phyloP scores from a whole-genome alignment of 148 eudicot genomes.

The Heliosperma pusillum region DNA sequence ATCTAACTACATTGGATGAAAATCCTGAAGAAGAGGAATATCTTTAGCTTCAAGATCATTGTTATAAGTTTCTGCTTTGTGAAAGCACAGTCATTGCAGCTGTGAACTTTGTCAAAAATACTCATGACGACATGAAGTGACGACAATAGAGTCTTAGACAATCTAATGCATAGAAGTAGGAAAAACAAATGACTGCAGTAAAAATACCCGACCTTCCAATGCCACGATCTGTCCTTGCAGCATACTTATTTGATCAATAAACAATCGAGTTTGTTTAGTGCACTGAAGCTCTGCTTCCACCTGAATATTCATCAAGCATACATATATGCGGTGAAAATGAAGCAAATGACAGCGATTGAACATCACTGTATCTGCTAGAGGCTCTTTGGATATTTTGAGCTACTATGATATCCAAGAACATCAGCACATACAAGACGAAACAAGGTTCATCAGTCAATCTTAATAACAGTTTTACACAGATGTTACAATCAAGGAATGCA shows the following conservation, averaged over 20 bases:
- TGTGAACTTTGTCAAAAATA: background rate
- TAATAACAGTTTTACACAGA: background rate
- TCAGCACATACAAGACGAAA: background rate
- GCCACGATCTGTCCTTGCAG: constrained; percentile 67
- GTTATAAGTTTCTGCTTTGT: background rate
- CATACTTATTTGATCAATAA: constrained; percentile 87
- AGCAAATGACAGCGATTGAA: constrained; percentile 1
- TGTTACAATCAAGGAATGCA: background rate
- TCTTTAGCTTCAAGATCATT: background rate
- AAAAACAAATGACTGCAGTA: constrained; percentile 18
- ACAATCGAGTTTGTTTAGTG: constrained; percentile 46
- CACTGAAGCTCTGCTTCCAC: constrained; percentile 61
- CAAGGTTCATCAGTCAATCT: background rate
- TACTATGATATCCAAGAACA: background rate
- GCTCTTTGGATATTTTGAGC: background rate
- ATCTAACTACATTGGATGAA: background rate
- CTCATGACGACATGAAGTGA: background rate
- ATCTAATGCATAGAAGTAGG: constrained; percentile 9
- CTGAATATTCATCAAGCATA: constrained; percentile 26
- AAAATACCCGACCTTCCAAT: constrained; percentile 56
- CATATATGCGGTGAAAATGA: background rate
- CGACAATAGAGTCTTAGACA: constrained; percentile 8
- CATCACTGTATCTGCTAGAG: background rate
- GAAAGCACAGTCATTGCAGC: background rate
- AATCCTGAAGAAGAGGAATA: background rate